Conservation (phyloP, 176 grass and related monocot genomes). For the Carex cristatella region DNA sequence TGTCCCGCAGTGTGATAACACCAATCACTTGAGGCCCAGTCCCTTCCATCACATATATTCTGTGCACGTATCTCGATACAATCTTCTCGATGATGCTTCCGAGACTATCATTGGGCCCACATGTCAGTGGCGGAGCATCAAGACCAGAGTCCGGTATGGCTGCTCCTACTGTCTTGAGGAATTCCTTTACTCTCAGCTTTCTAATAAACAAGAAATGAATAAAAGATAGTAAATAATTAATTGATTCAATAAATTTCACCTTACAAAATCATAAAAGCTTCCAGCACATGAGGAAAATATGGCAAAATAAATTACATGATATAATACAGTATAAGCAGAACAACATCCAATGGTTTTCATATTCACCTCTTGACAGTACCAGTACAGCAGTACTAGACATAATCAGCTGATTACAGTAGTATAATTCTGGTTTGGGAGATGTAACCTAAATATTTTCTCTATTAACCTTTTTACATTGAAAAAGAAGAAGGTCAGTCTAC, state of each 20-base stretch:
- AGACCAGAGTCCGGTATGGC: conserved; percentile 47
- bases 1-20: conserved; percentile 76
- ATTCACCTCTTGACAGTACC: not conserved
- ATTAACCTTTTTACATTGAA: not conserved
- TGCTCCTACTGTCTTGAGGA: conserved; percentile 59
- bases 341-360: not conserved
- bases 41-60: conserved; percentile 67
- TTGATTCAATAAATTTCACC: not conserved
- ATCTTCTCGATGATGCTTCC: conserved; percentile 80
- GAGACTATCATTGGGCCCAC: conserved; percentile 40
- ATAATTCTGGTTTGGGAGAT: not conserved
- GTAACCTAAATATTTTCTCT: not conserved
- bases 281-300: not conserved
- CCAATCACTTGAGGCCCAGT: conserved; percentile 43
- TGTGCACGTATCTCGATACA: conserved; percentile 67
- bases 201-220: conserved; percentile 18
- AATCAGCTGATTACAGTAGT: not conserved
- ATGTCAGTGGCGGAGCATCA: conserved; percentile 47
- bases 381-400: not conserved
- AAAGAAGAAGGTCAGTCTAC: conserved; percentile 19
- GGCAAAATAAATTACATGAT: not conserved
- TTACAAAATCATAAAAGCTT: not conserved
- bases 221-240: not conserved
- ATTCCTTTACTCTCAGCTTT: conserved; percentile 67
- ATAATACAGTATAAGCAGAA: not conserved